A percentile compares a stretch with the other conserved stretches of the same genome.
These are phyloP conservation scores for Solanum hybrid DNA, from an alignment of 305 asterid genomes.

Conservation along the genomic window DNA sequence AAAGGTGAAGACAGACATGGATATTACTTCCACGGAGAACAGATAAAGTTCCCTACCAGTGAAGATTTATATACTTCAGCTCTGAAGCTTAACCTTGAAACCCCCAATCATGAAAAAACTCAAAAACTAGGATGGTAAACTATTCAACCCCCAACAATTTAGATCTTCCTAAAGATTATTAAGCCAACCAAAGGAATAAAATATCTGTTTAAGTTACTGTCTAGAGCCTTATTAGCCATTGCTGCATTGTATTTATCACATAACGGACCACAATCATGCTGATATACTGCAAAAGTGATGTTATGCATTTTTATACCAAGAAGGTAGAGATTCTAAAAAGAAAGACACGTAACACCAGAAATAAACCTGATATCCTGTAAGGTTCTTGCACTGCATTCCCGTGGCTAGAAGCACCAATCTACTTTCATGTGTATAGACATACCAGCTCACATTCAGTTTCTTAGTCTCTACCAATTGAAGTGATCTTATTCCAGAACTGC, in stretches of 20 bases:
- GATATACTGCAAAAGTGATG: not conserved
- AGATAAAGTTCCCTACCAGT: not conserved
- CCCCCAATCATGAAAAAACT: not conserved
- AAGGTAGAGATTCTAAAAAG: not conserved
- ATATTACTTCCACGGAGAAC: not conserved
- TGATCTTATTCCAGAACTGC: slow-evolving; percentile 39
- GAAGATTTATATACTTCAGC: not conserved
- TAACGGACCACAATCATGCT: not conserved
- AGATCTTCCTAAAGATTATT: not conserved
- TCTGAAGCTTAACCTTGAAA: not conserved
- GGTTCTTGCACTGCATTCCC: slow-evolving; percentile 84
- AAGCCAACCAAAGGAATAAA: not conserved
- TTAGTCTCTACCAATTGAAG: slow-evolving; percentile 71
- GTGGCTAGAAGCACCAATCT: slow-evolving; percentile 92
- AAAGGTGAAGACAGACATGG: not conserved
- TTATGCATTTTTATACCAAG: not conserved
- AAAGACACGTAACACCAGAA: not conserved
- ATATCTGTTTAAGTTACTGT: not conserved
- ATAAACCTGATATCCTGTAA: slow-evolving; percentile 86
- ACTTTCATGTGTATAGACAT: slow-evolving; percentile 91
- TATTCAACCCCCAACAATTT: not conserved
- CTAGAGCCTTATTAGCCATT: not conserved
- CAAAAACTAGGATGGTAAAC: not conserved
- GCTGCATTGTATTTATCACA: not conserved
- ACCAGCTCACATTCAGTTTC: slow-evolving; percentile 70